Percentiles rank a stretch among this genome's conserved stretches.
phyloP scores from a whole-genome alignment of 1,139 yeast species.

The Lodderomyces elongisporus region DNA sequence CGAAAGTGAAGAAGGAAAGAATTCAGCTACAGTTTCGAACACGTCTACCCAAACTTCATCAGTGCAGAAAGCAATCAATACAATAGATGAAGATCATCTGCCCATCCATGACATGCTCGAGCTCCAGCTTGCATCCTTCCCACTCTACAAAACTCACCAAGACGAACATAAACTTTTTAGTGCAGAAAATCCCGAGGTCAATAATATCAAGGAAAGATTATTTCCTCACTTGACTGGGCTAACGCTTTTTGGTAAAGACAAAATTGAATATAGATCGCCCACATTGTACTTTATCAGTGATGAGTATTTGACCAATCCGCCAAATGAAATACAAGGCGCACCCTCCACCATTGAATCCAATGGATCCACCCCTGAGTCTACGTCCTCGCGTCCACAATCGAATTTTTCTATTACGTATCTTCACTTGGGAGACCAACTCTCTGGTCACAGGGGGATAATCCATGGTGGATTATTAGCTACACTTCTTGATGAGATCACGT shows the following conservation, averaged over 20 bases:
- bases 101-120: conserved; percentile 1
- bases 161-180: conserved; percentile 8
- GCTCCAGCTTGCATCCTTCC: conserved; percentile 4
- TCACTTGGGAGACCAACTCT: conserved; percentile 40
- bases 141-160: conserved; percentile 3
- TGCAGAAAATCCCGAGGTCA: conserved; percentile 6
- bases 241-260: conserved; percentile 32
- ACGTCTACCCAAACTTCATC: too few species aligned
- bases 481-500: conserved; percentile 48
- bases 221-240: conserved; percentile 34
- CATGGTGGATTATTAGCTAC: conserved; percentile 57
- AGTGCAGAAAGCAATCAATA: too few species aligned
- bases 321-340: conserved; percentile 7
- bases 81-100: too few species aligned
- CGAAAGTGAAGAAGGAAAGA: too few species aligned
- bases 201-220: conserved; percentile 8
- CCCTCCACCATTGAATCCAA: conserved; percentile 3
- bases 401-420: conserved; percentile 34
- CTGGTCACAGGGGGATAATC: conserved; percentile 49
- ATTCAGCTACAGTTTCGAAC: too few species aligned
- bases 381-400: conserved; percentile 7
- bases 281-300: conserved; percentile 34
- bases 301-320: conserved; percentile 18
- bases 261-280: conserved; percentile 32
- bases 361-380: conserved; percentile 6